Percentiles rank a stretch among this genome's conserved stretches.
phyloP scores from a whole-genome alignment of 805 yeast genomes.

The Candida nonsorbophila region DNA sequence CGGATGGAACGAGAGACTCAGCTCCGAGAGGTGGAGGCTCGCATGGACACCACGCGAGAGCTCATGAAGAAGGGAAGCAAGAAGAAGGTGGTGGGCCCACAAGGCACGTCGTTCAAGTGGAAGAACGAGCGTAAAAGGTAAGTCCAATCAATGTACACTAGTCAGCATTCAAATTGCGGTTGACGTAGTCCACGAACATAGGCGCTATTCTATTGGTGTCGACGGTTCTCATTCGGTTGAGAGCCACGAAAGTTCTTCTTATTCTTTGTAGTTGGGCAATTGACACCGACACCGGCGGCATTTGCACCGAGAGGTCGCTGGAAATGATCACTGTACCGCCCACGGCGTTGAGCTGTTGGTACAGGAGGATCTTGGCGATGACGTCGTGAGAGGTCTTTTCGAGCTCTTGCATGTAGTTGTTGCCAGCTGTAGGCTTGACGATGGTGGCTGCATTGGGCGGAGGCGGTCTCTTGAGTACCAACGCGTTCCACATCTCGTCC shows the following conservation, averaged over 20 bases:
- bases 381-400: slow-evolving; percentile 68
- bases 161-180: slow-evolving; percentile 53
- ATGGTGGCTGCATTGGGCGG: slow-evolving; percentile 84
- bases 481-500: slow-evolving; percentile 61
- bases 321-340: slow-evolving; percentile 50
- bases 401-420: slow-evolving; percentile 71
- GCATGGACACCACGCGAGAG: slow-evolving; percentile 76
- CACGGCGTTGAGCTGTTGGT: slow-evolving; percentile 47
- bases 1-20: slow-evolving; percentile 68
- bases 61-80: slow-evolving; percentile 84
- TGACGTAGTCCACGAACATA: slow-evolving; percentile 74
- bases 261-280: slow-evolving; percentile 78
- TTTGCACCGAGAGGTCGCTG: slow-evolving; percentile 34
- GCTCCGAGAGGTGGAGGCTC: slow-evolving; percentile 60
- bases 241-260: slow-evolving; percentile 73
- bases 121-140: slow-evolving; percentile 65
- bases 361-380: slow-evolving; percentile 55
- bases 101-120: slow-evolving; percentile 83
- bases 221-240: slow-evolving; percentile 74
- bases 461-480: slow-evolving; percentile 57
- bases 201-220: slow-evolving; percentile 64
- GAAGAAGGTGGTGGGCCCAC: slow-evolving; percentile 61
- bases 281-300: slow-evolving; percentile 61
- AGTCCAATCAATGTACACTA: slow-evolving; percentile 2
- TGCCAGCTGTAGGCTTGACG: slow-evolving; percentile 71